phyloP scores from a whole-genome alignment of 495 filamentous ascomycete species.

The Glarea lozoyensis region DNA sequence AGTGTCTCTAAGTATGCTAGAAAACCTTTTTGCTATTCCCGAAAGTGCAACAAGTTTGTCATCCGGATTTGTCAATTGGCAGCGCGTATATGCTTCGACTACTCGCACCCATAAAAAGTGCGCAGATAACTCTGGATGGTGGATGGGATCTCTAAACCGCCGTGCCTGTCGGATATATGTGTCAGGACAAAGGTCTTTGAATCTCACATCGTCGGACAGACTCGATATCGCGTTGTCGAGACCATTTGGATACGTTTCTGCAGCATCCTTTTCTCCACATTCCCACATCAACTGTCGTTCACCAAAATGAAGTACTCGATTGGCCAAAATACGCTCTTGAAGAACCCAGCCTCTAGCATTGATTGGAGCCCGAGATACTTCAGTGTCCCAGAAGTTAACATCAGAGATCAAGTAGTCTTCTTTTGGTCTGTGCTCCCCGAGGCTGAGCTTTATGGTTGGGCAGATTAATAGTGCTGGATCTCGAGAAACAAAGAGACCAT shows the following conservation, averaged over 20 bases:
- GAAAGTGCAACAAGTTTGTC: conserved; percentile 8
- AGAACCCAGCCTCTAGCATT: not conserved
- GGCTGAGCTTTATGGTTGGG: not conserved
- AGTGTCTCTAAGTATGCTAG: not conserved
- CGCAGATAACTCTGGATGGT: no score
- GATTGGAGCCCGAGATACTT: not conserved
- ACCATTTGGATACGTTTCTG: not conserved
- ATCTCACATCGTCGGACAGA: not conserved
- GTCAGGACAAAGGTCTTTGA: not conserved
- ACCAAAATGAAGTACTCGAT: not conserved
- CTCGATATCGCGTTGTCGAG: not conserved
- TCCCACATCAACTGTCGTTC: not conserved
- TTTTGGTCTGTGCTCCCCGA: not conserved
- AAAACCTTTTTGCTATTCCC: not conserved
- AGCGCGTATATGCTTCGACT: conserved; percentile 1
- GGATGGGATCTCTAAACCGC: no score
- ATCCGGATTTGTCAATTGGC: conserved; percentile 16
- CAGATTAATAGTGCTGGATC: not conserved
- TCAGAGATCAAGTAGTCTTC: not conserved
- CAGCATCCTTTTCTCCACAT: no score
- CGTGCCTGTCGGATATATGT: no score
- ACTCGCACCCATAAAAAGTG: not conserved
- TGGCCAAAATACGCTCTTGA: not conserved
- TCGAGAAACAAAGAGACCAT: not conserved
- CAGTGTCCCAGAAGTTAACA: not conserved